Percentiles rank a stretch among this genome's conserved stretches.
phyloP scores from a whole-genome alignment of 129 eudicot species.

The Pulicaria dysenterica region DNA sequence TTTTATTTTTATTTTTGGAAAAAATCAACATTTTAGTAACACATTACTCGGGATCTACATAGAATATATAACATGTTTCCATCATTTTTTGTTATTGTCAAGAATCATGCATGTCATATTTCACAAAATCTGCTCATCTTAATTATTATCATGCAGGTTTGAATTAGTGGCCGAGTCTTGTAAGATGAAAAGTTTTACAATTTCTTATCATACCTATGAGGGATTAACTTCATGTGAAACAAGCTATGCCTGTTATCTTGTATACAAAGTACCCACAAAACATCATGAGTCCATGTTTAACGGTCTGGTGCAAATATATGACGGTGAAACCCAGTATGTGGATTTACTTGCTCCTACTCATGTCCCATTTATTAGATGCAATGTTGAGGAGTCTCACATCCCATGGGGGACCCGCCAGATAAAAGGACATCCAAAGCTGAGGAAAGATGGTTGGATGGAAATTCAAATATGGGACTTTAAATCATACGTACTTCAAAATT shows the following conservation, averaged over 20 bases:
- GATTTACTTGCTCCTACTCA: too few relatives aligned
- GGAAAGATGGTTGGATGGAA: slow-evolving; percentile 24
- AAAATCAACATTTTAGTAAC: too few relatives aligned
- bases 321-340: background rate
- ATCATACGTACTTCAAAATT: too few relatives aligned
- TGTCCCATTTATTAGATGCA: too few relatives aligned
- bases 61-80: too few relatives aligned
- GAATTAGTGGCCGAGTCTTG: background rate
- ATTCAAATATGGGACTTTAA: background rate
- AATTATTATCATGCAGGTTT: background rate
- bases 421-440: slow-evolving; percentile 6
- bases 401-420: background rate
- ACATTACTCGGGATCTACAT: too few relatives aligned
- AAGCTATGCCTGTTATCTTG: slow-evolving; percentile 9
- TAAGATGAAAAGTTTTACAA: background rate
- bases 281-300: background rate
- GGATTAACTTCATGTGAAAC: background rate
- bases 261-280: slow-evolving; percentile 13
- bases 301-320: background rate
- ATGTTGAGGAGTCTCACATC: too few relatives aligned
- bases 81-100: too few relatives aligned
- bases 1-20: too few relatives aligned
- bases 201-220: background rate
- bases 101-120: too few relatives aligned
- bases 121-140: too few relatives aligned